Conservation (phyloP, 805 yeast genomes). For the Suhomyces sp. region DNA sequence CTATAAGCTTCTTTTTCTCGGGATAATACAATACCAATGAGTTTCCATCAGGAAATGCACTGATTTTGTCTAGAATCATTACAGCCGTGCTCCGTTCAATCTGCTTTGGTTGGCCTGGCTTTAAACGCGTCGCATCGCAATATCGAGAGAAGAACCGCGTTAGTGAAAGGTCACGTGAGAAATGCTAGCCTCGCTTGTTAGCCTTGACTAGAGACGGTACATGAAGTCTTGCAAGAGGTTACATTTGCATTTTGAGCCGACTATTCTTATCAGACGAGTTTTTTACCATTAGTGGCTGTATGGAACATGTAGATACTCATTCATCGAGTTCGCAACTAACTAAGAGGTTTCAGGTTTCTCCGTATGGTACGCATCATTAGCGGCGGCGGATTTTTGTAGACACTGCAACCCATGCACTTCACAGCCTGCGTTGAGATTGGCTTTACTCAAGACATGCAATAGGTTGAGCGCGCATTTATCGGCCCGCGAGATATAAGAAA, state of each 20-base stretch:
- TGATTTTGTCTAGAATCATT: constrained; percentile 17
- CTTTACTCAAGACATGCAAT: neutral
- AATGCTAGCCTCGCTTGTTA: too few relatives aligned
- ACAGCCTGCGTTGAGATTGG: neutral
- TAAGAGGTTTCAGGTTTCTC: neutral
- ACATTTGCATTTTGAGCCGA: neutral
- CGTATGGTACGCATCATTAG: neutral
- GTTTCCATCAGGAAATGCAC: constrained; percentile 43
- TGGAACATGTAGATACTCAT: neutral
- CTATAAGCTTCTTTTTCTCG: constrained; percentile 35
- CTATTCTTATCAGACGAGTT: neutral
- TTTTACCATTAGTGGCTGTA: neutral
- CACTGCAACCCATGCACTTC: neutral
- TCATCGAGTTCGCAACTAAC: neutral
- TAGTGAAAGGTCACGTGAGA: neutral
- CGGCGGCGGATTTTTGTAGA: neutral
- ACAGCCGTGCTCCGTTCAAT: neutral
- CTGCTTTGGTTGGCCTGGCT: neutral
- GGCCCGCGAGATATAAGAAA: neutral
- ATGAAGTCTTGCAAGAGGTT: neutral
- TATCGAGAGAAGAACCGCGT: neutral
- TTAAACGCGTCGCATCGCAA: neutral
- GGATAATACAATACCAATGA: constrained; percentile 27
- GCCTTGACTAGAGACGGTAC: neutral
- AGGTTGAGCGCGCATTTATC: neutral